Base-by-base conservation (phyloP, 139 green algal genomes). In the Chlorella vulgaris region DNA sequence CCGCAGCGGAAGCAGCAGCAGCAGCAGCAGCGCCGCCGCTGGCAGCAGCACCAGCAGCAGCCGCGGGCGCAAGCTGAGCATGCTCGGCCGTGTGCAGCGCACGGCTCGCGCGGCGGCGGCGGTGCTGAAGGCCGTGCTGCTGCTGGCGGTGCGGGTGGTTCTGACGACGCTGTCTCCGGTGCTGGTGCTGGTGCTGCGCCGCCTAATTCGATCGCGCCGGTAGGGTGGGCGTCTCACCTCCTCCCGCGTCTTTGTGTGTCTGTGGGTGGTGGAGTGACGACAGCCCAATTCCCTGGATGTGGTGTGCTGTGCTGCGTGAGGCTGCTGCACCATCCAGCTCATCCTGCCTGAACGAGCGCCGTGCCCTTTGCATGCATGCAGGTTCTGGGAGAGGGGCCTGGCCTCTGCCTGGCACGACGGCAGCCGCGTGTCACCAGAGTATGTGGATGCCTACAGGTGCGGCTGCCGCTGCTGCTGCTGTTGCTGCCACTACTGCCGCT, bases 301-400 rank as follows among this genome's bases (percentile, higher is more conserved):
- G n/a, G n/a, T n/a, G n/a, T n/a, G n/a, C n/a, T n/a, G n/a, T n/a
- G n/a, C n/a, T n/a, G n/a, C n/a, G n/a, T n/a, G n/a, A n/a, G n/a
- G n/a, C n/a, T n/a, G n/a, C n/a, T n/a, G n/a, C n/a, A n/a, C n/a
- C n/a, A n/a, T n/a, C n/a, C n/a, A n/a, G n/a, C n/a, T n/a, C n/a
- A n/a, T n/a, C n/a, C n/a, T n/a, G n/a, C n/a, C n/a, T n/a, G n/a
- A n/a, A n/a, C n/a, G n/a, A n/a, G n/a, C n/a, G n/a, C n/a, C n/a
- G n/a, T n/a, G n/a, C n/a, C n/a, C n/a, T n/a, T n/a, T n/a, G n/a
- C n/a, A n/a, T n/a, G n/a, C n/a, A n/a, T n/a, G 33, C 42, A 69
- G 77, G n/a, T 97, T 96, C 82, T 97, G 94, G 94, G 74, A 85
- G 77, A 43, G 78, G 0, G 90, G 90, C 3, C 84, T 94, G 31